Evolutionary conservation across 1,284 basidiomycete species (phyloP), one percentile per base, ranked within the genome.

Genomic region (Ustilago cynodontis): DNA sequence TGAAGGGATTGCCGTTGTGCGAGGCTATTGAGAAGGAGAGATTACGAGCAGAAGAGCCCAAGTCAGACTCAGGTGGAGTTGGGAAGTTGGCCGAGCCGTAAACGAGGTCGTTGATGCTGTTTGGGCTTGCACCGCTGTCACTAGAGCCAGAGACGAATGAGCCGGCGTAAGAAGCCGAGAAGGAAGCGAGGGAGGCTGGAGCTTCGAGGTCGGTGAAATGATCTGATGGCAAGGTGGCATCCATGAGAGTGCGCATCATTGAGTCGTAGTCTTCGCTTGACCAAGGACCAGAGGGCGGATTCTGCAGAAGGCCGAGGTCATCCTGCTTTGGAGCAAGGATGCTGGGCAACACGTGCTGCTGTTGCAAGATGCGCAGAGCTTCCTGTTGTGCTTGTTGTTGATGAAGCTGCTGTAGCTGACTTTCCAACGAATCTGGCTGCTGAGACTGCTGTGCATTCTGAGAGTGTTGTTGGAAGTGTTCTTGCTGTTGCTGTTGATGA

Each of bases 101-200:
- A 41, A 81, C 70, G 58, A 81, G 77, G 59, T 80, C 79, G 35
- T 81, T 77, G 67, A 81, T 71, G 65, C 71, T 77, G 52, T 63
- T 39, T 0, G 74, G 77, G 28, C 77, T 76, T 18, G 79, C 71
- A 22, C 74, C 70, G 57, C 70, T 79, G 50, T 72, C 73, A 60
- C 74, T 77, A 41, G 66, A 66, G 33, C 66, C 66, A 2, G 74
- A 77, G n/a, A 77, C 59, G n/a, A 60, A 70, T 11, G 74, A 77
- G 53, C 67, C 67, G 2, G 72, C 63, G 31, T 77, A 65, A 3
- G 73, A 77, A 20, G 61, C 62, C 2, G 73, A 68, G 57, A 77
- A 77, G 26, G 66, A 70, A 35, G 59, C 63, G n/a, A 75, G 59
- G 1, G 72, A 70, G 6, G 66, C 55, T 6, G 67, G 63, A 18